A percentile compares a stretch with the other conserved stretches of the same genome.
Conservation (phyloP, 2,329 filamentous ascomycete species). For the Macroventuria anomochaeta region DNA sequence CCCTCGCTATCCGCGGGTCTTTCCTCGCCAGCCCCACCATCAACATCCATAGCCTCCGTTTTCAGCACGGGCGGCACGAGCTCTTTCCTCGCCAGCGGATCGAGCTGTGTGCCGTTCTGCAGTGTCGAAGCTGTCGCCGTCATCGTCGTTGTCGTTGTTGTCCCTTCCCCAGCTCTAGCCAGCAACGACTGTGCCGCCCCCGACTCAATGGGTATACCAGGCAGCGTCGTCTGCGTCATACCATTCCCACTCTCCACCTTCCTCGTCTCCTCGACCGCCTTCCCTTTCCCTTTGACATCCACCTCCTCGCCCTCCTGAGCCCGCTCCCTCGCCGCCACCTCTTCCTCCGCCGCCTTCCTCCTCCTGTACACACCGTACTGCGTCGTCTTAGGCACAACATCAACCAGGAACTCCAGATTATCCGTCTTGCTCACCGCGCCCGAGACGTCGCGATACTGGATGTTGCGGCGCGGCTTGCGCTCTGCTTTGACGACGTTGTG, state of each 20-base stretch:
- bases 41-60: constrained; percentile 13
- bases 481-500: constrained; percentile 90
- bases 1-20: constrained; percentile 31
- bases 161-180: neutral
- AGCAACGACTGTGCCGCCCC: neutral
- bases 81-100: constrained; percentile 23
- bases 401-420: constrained; percentile 92
- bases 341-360: constrained; percentile 52
- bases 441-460: constrained; percentile 95
- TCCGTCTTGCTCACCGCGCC: constrained; percentile 86
- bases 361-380: constrained; percentile 82
- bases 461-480: constrained; percentile 87
- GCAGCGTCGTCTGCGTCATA: neutral
- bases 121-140: neutral
- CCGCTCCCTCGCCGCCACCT: constrained; percentile 22
- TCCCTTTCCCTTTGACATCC: constrained; percentile 12
- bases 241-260: neutral
- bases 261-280: neutral
- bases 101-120: constrained; percentile 12
- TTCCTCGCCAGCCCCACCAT: constrained; percentile 6
- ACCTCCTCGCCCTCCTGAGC: constrained; percentile 35
- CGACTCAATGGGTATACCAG: neutral
- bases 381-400: constrained; percentile 86
- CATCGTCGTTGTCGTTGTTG: neutral
- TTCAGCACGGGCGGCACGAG: constrained; percentile 12